A percentile compares a stretch with the other conserved stretches of the same genome.
These are phyloP conservation scores for Colletotrichum caudatum DNA, from an alignment of 2,329 filamentous ascomycete species.

Conservation along the genomic window DNA sequence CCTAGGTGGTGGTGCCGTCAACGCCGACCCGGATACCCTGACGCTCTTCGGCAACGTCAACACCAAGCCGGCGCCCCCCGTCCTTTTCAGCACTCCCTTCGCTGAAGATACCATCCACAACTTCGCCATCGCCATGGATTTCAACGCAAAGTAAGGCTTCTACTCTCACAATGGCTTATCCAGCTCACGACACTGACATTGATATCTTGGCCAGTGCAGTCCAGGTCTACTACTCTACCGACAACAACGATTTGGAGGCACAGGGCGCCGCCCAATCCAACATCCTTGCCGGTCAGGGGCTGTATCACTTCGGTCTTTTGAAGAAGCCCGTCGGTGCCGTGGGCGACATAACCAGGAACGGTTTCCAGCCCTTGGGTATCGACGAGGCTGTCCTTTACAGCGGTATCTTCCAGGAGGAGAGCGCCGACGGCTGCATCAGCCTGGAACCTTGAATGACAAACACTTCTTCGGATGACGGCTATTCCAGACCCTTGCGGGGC, in stretches of 20 bases:
- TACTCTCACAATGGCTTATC: background rate
- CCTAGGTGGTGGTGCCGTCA: conserved; percentile 54
- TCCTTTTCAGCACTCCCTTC: conserved; percentile 65
- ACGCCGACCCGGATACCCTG: conserved; percentile 54
- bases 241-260: conserved; percentile 56
- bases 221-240: conserved; percentile 68
- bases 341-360: conserved; percentile 59
- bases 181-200: background rate
- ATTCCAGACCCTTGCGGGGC: background rate
- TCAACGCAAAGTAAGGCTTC: conserved; percentile 62
- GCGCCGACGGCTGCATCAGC: conserved; percentile 45
- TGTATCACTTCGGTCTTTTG: conserved; percentile 72
- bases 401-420: conserved; percentile 66
- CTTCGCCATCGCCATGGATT: conserved; percentile 70
- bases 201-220: conserved; percentile 57
- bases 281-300: conserved; percentile 67
- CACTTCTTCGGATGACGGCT: background rate
- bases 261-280: conserved; percentile 61
- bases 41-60: conserved; percentile 63
- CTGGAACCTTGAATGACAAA: conserved; percentile 13
- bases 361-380: conserved; percentile 61
- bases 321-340: conserved; percentile 66
- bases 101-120: conserved; percentile 68
- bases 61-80: conserved; percentile 49
- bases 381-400: conserved; percentile 66